Percentiles rank a stretch among this genome's conserved stretches.
These are phyloP conservation scores for Crithidia brevicula DNA, from an alignment of 208 protist species.

Conservation along the genomic window DNA sequence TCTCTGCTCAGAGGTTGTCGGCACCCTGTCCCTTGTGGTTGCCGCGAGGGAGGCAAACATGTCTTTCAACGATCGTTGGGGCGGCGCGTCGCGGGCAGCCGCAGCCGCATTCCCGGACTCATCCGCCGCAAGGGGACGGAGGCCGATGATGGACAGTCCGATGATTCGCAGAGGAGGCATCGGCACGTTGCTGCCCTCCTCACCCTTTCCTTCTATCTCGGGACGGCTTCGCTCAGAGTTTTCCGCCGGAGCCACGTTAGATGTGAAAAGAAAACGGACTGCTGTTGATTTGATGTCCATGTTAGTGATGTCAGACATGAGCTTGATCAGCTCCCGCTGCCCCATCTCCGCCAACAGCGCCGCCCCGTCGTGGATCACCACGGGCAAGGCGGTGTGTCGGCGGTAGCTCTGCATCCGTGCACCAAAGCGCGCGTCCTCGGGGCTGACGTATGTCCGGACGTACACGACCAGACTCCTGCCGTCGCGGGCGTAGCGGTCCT, in stretches of 20 bases:
- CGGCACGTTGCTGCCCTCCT: neutral
- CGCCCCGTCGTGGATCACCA: neutral
- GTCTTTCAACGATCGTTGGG: slow-evolving; percentile 19
- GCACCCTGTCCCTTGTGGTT: too few relatives aligned
- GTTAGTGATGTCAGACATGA: slow-evolving; percentile 20
- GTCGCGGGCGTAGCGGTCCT: slow-evolving; percentile 30
- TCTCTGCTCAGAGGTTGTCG: too few relatives aligned
- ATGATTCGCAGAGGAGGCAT: slow-evolving; percentile 34
- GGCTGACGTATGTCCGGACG: slow-evolving; percentile 36
- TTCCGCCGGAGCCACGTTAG: too few relatives aligned
- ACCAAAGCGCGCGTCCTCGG: slow-evolving; percentile 18
- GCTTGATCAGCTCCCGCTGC: slow-evolving; percentile 15
- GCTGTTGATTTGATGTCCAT: too few relatives aligned
- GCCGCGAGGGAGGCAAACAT: slow-evolving; percentile 31
- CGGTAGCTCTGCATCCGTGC: slow-evolving; percentile 40
- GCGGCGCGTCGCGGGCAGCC: neutral
- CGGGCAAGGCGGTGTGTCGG: slow-evolving; percentile 16
- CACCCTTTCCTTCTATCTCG: too few relatives aligned
- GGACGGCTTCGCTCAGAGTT: too few relatives aligned
- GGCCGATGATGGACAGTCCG: slow-evolving; percentile 27
- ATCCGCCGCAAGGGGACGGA: neutral
- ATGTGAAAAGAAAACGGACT: too few relatives aligned
- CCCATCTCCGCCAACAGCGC: slow-evolving; percentile 13
- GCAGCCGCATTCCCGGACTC: neutral
- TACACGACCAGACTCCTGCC: slow-evolving; percentile 58